Conservation (phyloP, 1,284 basidiomycete species). For the Ganoderma resinaceum region DNA sequence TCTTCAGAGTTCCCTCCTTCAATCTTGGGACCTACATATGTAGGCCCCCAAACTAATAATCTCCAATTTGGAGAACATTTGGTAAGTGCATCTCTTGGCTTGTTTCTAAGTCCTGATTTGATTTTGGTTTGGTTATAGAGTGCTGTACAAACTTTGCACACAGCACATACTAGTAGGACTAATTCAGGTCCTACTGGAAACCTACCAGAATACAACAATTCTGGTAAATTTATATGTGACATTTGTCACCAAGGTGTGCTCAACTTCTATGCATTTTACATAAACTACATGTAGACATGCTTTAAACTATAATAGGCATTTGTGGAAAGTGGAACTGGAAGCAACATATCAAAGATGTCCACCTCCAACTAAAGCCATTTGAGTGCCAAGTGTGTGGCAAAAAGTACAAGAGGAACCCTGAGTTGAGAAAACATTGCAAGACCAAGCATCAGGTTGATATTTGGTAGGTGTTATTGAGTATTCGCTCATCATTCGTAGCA, state of each 20-base stretch:
- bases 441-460: neutral
- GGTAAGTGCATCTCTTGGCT: neutral
- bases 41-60: neutral
- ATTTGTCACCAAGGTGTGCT: neutral
- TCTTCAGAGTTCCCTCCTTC: neutral
- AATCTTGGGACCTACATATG: neutral
- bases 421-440: neutral
- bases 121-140: neutral
- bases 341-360: neutral
- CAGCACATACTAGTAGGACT: slow-evolving; percentile 3
- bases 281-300: too few relatives aligned
- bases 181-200: neutral
- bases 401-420: neutral
- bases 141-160: slow-evolving; percentile 10
- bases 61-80: slow-evolving; percentile 4
- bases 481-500: neutral
- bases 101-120: neutral
- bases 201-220: neutral
- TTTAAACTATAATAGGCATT: neutral
- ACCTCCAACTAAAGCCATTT: neutral
- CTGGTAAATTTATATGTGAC: neutral
- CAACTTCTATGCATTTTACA: neutral
- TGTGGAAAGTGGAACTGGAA: slow-evolving; percentile 1
- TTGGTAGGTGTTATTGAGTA: neutral
- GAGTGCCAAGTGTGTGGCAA: neutral